Evolutionary conservation across 352 stramenopile species (phyloP).

Genomic region (Globisporangium spinosum): DNA sequence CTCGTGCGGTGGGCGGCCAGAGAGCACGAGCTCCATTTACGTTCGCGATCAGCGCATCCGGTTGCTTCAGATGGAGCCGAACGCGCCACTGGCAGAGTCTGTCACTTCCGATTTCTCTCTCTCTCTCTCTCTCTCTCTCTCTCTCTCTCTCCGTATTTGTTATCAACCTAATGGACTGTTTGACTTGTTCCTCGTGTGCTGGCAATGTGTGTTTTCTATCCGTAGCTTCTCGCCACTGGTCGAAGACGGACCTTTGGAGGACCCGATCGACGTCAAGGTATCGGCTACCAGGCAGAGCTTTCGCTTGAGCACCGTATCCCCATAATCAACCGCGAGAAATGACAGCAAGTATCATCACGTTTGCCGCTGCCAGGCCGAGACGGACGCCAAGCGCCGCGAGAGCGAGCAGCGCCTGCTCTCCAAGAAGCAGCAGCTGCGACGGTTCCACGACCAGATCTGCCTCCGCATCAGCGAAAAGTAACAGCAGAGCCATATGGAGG

Average conservation of each 20-base stretch:
- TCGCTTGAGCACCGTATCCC: not conserved
- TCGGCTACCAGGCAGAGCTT: not conserved
- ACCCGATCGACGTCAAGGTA: constrained; percentile 10
- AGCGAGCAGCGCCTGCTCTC: constrained; percentile 28
- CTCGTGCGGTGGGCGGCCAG: not conserved
- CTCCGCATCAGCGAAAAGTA: constrained; percentile 45
- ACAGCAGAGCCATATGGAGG: constrained; percentile 31
- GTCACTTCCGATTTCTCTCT: not conserved
- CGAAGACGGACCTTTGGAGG: constrained; percentile 8
- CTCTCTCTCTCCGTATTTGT: not conserved
- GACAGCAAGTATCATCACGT: not conserved
- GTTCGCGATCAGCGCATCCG: not conserved
- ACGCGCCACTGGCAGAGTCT: constrained; percentile 1
- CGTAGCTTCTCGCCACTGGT: not conserved
- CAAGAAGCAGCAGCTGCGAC: constrained; percentile 41
- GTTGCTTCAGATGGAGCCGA: not conserved
- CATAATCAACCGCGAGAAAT: not conserved
- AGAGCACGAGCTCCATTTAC: constrained; percentile 8
- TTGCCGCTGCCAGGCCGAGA: constrained; percentile 23
- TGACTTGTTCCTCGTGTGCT: not conserved
- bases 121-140: not conserved
- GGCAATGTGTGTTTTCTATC: not conserved
- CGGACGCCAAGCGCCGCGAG: constrained; percentile 32
- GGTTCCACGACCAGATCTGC: constrained; percentile 64
- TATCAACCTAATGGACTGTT: not conserved